Evolutionary conservation across 2,329 filamentous ascomycete species (phyloP).

Genomic region (Fusarium pseudonygamai): DNA sequence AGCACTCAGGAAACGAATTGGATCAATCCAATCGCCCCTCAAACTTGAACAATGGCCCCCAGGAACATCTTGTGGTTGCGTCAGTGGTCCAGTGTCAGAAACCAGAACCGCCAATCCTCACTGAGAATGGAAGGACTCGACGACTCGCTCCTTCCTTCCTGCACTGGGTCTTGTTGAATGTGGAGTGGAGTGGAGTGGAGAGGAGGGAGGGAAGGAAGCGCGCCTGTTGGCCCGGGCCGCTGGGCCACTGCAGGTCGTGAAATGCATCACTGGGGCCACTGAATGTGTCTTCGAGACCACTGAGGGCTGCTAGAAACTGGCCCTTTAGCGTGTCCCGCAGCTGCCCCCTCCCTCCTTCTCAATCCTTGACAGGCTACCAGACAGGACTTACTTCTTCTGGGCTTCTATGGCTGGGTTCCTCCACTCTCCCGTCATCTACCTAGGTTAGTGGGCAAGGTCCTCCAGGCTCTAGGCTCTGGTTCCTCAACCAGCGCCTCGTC

Average conservation of each 20-base stretch:
- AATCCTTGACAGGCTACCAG: conserved; percentile 1
- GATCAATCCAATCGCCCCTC: background rate
- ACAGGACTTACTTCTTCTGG: conserved; percentile 32
- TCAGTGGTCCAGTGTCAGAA: conserved; percentile 30
- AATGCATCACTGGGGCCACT: conserved; percentile 36
- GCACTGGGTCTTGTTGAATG: conserved; percentile 14
- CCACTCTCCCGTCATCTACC: conserved; percentile 38
- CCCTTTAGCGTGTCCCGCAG: conserved; percentile 25
- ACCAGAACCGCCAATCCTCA: conserved; percentile 23
- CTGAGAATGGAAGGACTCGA: conserved; percentile 20
- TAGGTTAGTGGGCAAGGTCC: background rate
- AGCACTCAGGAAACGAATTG: conserved; percentile 1
- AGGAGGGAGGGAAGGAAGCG: background rate
- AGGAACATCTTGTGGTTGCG: conserved; percentile 11
- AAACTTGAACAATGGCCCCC: conserved; percentile 10
- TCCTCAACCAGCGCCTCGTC: conserved; percentile 15
- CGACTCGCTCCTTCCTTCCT: conserved; percentile 22
- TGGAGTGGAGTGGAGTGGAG: background rate
- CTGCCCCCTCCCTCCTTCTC: conserved; percentile 5
- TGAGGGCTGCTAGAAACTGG: conserved; percentile 33
- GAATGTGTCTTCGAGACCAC: conserved; percentile 20
- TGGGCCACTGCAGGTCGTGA: conserved; percentile 36
- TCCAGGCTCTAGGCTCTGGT: conserved; percentile 2
- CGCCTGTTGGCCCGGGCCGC: conserved; percentile 23
- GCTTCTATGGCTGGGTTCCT: conserved; percentile 27